phyloP scores from a whole-genome alignment of 1,284 basidiomycete genomes.

The Cutaneotrichosporon cutaneum region DNA sequence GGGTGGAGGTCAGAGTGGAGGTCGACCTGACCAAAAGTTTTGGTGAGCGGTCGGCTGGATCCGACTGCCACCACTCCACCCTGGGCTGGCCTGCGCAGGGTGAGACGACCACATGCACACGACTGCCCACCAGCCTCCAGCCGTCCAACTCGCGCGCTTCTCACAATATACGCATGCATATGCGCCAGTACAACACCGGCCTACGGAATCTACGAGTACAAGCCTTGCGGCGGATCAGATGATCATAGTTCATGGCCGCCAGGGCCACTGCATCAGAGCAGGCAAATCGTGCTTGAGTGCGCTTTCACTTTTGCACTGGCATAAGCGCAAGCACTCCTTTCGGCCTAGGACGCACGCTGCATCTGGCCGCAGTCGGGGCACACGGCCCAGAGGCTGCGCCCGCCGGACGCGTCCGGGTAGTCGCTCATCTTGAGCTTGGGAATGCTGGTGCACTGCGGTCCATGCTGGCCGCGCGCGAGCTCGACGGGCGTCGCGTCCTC shows the following conservation, averaged over 20 bases:
- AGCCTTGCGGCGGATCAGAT: slow-evolving; percentile 6
- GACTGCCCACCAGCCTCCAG: too few species aligned
- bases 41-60: too few species aligned
- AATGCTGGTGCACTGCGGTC: slow-evolving; percentile 48
- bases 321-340: not conserved
- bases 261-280: slow-evolving; percentile 1
- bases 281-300: not conserved
- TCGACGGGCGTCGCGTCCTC: slow-evolving; percentile 37
- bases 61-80: too few species aligned
- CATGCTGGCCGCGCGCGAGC: slow-evolving; percentile 43
- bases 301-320: not conserved
- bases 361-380: slow-evolving; percentile 50
- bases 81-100: too few species aligned
- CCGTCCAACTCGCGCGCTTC: not conserved
- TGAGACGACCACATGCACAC: too few species aligned
- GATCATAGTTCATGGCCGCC: slow-evolving; percentile 6
- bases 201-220: slow-evolving; percentile 6
- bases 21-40: too few species aligned
- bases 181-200: slow-evolving; percentile 13
- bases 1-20: not conserved
- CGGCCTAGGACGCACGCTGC: slow-evolving; percentile 29
- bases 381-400: slow-evolving; percentile 46
- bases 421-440: slow-evolving; percentile 48
- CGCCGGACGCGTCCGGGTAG: slow-evolving; percentile 46
- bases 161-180: slow-evolving; percentile 9